Base-by-base conservation (phyloP, 495 filamentous ascomycete genomes). In the Penicillium atrosanguineum region DNA sequence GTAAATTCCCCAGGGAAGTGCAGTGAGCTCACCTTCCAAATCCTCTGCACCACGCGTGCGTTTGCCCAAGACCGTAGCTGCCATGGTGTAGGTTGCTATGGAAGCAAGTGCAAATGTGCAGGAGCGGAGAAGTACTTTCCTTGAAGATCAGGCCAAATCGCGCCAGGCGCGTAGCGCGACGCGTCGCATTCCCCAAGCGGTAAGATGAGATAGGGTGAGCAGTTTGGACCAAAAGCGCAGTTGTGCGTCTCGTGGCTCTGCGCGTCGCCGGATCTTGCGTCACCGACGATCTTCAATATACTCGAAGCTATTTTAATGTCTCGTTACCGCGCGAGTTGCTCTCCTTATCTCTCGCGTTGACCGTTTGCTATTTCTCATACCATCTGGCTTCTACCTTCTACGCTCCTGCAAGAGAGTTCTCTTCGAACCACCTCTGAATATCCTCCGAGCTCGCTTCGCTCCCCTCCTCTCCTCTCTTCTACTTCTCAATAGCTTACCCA, bases 31-130 rank as follows among this genome's bases (percentile, higher is more conserved):
- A 90, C 89, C 84, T 69, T 75, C 70, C 46, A 60, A 38, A 41
- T 60, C 77, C 60, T 64, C 68, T 58, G 57, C 74, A 72, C 65
- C 72, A 69, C 76, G 85, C 76, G 68, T 80, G 80, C 90, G 84
- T 82, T 95, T 65, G 48, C 71, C 71, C 37, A 70, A 57, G 46
- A 86, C 79, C 49, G 82, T 77, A 56, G 79, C 74, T 59, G 80
- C 77, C 87, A 90, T 91, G 31, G 60, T 68, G 18, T 12, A 42
- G 25, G 21, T 26, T 53, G 45, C 28, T 47, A 12, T 34, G 31
- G 31, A 34, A 34, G 21, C 28, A 29, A 25, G 20, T 3, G 26
- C 41, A 46, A 37, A 28, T 44, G 34, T 37, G 50, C 47, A 56
- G 36, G 43, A 57, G 52, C 48, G 39, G 28, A 42, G 42, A 55